Conservation (phyloP, 306 rosid species). For the Quercus parvula region DNA sequence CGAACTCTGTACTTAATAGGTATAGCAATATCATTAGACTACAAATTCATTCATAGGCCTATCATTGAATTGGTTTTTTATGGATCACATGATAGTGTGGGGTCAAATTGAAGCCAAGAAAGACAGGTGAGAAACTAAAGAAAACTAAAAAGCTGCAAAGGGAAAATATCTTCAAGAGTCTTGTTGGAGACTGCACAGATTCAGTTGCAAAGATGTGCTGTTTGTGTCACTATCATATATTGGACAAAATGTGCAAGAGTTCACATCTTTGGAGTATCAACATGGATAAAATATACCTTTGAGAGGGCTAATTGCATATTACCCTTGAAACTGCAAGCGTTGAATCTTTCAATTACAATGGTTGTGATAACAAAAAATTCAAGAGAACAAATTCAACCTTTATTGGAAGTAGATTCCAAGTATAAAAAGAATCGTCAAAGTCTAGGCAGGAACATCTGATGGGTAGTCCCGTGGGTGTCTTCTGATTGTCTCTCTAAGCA, state of each 20-base stretch:
- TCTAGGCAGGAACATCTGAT: conserved; percentile 47
- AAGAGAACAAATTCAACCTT: background rate
- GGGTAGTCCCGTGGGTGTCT: conserved; percentile 66
- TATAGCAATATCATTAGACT: background rate
- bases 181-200: too few species aligned
- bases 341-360: background rate
- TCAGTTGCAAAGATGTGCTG: too few species aligned
- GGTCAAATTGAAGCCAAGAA: too few species aligned
- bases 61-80: too few species aligned
- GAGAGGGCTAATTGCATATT: background rate
- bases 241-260: too few species aligned
- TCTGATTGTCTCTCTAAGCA: conserved; percentile 53
- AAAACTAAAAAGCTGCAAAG: too few species aligned
- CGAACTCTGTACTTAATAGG: background rate
- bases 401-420: background rate
- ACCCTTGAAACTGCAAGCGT: background rate
- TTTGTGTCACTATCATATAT: too few species aligned
- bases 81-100: too few species aligned
- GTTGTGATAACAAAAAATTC: background rate
- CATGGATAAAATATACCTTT: background rate
- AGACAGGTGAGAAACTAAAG: too few species aligned
- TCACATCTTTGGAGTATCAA: background rate
- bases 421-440: background rate
- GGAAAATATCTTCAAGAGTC: too few species aligned
- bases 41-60: too few species aligned